Evolutionary conservation across 2,329 filamentous ascomycete genomes (phyloP), one percentile per base, ranked within the genome.

Genomic region (Colletotrichum camelliae): DNA sequence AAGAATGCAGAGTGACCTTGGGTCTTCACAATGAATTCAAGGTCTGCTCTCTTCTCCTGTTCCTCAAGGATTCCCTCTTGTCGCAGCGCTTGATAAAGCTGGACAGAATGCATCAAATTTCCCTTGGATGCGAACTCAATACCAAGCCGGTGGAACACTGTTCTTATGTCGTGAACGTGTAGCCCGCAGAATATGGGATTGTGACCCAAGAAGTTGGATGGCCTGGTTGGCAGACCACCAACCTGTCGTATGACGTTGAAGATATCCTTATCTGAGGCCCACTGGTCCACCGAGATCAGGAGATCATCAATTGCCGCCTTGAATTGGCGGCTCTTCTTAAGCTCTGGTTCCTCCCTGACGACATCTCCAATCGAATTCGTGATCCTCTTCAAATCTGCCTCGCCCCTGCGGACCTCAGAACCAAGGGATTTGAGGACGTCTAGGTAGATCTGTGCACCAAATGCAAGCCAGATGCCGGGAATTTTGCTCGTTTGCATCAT

Each of bases 61-160:
- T 80, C 78, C 3, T 79, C 74, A 7, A 81, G 67, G 0, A 79
- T 71, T 1, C 70, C 62, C 62, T 80, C 79, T 15, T 78, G 66
- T 5, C 43, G 77, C 1, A 81, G 77, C 18, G 80, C 80, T 5
- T 80, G 78, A 18, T 81, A 80, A 5, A 81, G 67, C 69, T 81
- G 78, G 4, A 75, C 67, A 0, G 61, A 75, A 21, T 16, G 37
- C 76, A 81, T 74, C 2, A 81, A 37, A 5, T 75, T 76, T 10
- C 80, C 78, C 2, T 37, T 21, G 2, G 77, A 78, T 4, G 72
- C 78, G 27, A 77, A 71, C 18, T 58, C 31, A 12, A 79, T 35
- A 1, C 80, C 78, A 2, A 10, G 62, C 1, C 4, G 57, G 7
- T 81, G 80, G 1, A 81, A 58, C 0, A n/a, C 35, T n/a, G 39